Conservation (phyloP, 208 protist genomes). For the Porcisia hertigi region DNA sequence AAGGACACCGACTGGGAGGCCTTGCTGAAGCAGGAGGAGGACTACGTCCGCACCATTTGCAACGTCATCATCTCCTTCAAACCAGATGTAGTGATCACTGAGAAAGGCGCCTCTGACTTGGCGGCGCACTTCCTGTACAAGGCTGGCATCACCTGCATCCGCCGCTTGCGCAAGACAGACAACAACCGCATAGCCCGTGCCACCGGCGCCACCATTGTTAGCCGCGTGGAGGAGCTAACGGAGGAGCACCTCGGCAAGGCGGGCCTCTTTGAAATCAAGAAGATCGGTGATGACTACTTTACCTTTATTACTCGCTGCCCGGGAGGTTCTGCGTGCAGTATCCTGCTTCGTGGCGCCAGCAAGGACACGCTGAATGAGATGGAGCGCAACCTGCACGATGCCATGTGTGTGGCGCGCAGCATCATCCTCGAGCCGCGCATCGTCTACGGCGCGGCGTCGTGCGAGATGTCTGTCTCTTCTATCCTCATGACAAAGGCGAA, state of each 20-base stretch:
- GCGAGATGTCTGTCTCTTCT: conserved; percentile 97
- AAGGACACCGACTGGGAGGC: conserved; percentile 98
- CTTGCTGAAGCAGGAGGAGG: conserved; percentile 98
- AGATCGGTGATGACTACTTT: conserved; percentile 99
- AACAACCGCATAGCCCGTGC: conserved; percentile 99
- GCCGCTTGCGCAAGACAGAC: conserved; percentile 99
- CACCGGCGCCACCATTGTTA: conserved; percentile 98
- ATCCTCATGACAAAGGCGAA: conserved; percentile 94
- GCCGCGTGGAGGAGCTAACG: conserved; percentile 96
- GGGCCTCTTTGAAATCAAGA: conserved; percentile 99
- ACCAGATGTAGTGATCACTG: conserved; percentile 99
- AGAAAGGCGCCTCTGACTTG: conserved; percentile 99
- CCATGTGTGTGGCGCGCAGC: conserved; percentile 98
- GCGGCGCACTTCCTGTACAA: conserved; percentile 99
- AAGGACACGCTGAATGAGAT: conserved; percentile 99
- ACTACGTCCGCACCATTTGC: conserved; percentile 97
- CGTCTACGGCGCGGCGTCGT: conserved; percentile 98
- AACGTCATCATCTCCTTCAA: conserved; percentile 98
- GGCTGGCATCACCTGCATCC: conserved; percentile 97
- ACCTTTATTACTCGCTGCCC: conserved; percentile 99
- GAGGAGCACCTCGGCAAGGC: conserved; percentile 98
- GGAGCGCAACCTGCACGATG: conserved; percentile 98
- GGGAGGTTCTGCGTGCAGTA: conserved; percentile 98
- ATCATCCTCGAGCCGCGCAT: conserved; percentile 97
- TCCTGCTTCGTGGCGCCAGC: conserved; percentile 98